phyloP scores from a whole-genome alignment of 805 yeast species.

The Ogataea henricii region DNA sequence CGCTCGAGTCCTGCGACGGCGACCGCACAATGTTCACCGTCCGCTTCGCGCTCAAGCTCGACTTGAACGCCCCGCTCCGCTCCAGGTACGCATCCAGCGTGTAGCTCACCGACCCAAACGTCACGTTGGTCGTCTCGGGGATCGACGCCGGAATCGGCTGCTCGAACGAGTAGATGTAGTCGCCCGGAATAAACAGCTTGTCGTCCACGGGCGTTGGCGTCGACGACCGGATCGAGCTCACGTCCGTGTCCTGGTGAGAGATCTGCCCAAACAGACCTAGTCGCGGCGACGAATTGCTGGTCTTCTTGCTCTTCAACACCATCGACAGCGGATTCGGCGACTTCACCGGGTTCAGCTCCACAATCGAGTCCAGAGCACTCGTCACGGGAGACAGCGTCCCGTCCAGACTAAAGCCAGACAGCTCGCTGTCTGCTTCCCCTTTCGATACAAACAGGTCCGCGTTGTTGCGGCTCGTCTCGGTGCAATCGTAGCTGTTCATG shows the following conservation, averaged over 20 bases:
- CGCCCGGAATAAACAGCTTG: slow-evolving; percentile 75
- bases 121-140: slow-evolving; percentile 78
- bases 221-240: slow-evolving; percentile 25
- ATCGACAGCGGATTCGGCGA: slow-evolving; percentile 33
- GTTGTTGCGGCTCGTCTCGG: slow-evolving; percentile 41
- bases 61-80: slow-evolving; percentile 83
- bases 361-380: slow-evolving; percentile 21
- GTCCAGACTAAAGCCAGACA: slow-evolving; percentile 40
- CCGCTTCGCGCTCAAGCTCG: slow-evolving; percentile 63
- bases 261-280: slow-evolving; percentile 16
- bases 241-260: slow-evolving; percentile 22
- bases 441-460: slow-evolving; percentile 47
- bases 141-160: slow-evolving; percentile 78
- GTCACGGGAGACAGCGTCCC: slow-evolving; percentile 34
- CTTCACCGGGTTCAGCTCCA: slow-evolving; percentile 24
- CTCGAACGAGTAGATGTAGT: slow-evolving; percentile 89
- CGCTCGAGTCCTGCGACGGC: slow-evolving; percentile 75
- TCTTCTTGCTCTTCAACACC: slow-evolving; percentile 30
- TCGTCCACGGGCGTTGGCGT: slow-evolving; percentile 25
- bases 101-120: slow-evolving; percentile 81
- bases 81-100: slow-evolving; percentile 67
- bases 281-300: slow-evolving; percentile 23
- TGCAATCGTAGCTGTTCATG: slow-evolving; percentile 30
- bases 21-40: slow-evolving; percentile 73
- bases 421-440: slow-evolving; percentile 33